These are phyloP conservation scores for Russula sp. DNA, from an alignment of 768 basidiomycete species.

Conservation along the genomic window DNA sequence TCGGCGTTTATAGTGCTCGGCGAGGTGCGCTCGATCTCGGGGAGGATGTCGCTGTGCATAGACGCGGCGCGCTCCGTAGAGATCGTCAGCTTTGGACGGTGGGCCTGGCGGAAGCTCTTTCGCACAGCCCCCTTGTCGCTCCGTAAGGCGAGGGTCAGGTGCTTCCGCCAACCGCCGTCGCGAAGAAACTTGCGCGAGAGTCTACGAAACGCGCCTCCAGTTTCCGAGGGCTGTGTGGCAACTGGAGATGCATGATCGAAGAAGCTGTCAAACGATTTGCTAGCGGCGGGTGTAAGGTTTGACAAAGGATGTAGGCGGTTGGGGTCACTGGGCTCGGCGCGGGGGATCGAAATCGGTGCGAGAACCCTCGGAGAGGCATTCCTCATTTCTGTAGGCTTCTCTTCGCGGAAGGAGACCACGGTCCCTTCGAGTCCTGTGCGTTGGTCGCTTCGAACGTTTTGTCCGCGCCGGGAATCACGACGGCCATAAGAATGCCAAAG, in stretches of 20 bases:
- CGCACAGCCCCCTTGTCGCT: conserved; percentile 20
- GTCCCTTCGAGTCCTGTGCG: conserved; percentile 24
- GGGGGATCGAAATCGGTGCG: neutral
- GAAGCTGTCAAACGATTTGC: conserved; percentile 42
- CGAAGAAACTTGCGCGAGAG: conserved; percentile 24
- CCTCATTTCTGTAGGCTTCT: conserved; percentile 21
- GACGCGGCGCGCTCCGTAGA: conserved; percentile 36
- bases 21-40: conserved; percentile 28
- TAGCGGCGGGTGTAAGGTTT: conserved; percentile 27
- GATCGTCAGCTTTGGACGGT: conserved; percentile 33
- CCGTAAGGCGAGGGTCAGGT: conserved; percentile 21
- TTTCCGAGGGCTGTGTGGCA: conserved; percentile 9
- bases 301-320: conserved; percentile 24
- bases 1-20: conserved; percentile 18
- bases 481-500: conserved; percentile 65
- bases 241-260: conserved; percentile 29
- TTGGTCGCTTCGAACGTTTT: conserved; percentile 24
- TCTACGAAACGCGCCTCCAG: neutral
- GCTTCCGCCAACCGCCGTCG: conserved; percentile 14
- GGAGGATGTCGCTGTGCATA: conserved; percentile 24
- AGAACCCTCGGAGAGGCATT: conserved; percentile 29
- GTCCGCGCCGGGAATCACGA: conserved; percentile 40
- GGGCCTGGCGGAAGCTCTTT: conserved; percentile 16
- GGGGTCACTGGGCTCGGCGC: conserved; percentile 43
- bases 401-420: conserved; percentile 18